Conservation (phyloP, 208 protist species). For the Leishmania martiniquensis region DNA sequence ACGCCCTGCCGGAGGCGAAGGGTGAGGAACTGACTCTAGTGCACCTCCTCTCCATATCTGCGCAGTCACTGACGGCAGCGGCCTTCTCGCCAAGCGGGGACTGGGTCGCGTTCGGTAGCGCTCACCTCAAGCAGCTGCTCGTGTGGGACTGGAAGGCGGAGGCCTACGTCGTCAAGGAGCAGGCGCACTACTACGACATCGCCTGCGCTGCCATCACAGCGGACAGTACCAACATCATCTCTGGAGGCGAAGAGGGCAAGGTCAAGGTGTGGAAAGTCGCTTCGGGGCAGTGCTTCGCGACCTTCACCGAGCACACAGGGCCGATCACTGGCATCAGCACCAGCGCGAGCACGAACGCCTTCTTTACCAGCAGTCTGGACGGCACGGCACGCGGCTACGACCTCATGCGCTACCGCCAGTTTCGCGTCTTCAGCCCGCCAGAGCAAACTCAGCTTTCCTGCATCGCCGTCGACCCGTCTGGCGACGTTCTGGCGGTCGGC, state of each 20-base stretch:
- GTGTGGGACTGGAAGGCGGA: constrained; percentile 96
- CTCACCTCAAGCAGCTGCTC: constrained; percentile 90
- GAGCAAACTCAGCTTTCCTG: constrained; percentile 89
- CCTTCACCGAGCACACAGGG: constrained; percentile 91
- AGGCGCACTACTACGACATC: constrained; percentile 94
- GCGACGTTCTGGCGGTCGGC: constrained; percentile 89
- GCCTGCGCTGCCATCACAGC: constrained; percentile 86
- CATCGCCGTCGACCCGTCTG: constrained; percentile 92
- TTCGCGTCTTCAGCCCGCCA: constrained; percentile 86
- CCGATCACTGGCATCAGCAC: constrained; percentile 85
- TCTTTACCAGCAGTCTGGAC: constrained; percentile 92
- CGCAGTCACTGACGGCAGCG: constrained; percentile 88
- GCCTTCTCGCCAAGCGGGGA: constrained; percentile 81
- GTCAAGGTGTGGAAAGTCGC: constrained; percentile 94
- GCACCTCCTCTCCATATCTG: constrained; percentile 93
- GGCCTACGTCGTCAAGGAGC: constrained; percentile 93
- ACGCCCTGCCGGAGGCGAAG: constrained; percentile 48
- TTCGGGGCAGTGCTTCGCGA: constrained; percentile 94
- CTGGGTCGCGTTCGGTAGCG: constrained; percentile 89
- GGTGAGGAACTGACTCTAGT: constrained; percentile 59
- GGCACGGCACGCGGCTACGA: constrained; percentile 93
- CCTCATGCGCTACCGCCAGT: constrained; percentile 90
- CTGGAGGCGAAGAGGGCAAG: constrained; percentile 93
- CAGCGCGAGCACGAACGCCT: constrained; percentile 84
- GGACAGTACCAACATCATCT: constrained; percentile 89